These are phyloP conservation scores for Purpureocillium lavendulum DNA, from an alignment of 2,329 filamentous ascomycete genomes.

Conservation along the genomic window DNA sequence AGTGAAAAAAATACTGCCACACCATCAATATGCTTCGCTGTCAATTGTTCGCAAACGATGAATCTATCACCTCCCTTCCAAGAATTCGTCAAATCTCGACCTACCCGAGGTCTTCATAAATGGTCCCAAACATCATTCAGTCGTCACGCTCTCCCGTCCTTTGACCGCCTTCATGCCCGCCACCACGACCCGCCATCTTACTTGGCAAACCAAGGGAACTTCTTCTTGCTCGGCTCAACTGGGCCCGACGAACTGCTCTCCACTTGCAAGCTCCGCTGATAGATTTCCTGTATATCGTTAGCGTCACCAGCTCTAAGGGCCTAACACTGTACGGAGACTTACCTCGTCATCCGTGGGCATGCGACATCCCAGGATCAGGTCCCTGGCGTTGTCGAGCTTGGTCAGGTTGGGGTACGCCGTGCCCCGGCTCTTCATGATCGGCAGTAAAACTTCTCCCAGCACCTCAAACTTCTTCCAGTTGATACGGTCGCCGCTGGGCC, in stretches of 20 bases:
- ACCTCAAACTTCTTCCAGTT: conserved; percentile 99
- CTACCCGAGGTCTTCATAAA: conserved; percentile 2
- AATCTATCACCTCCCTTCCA: background rate
- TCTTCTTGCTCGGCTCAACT: conserved; percentile 49
- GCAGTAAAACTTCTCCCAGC: conserved; percentile 82
- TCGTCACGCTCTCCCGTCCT: conserved; percentile 2
- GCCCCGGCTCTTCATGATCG: conserved; percentile 86
- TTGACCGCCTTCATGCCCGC: conserved; percentile 11
- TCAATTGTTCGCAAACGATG: background rate
- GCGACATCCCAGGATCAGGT: conserved; percentile 72
- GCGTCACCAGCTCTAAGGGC: conserved; percentile 13
- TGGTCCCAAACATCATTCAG: conserved; percentile 3
- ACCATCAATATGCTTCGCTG: background rate
- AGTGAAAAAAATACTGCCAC: background rate
- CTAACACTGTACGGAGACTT: conserved; percentile 24
- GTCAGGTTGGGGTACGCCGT: conserved; percentile 67
- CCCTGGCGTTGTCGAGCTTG: conserved; percentile 61
- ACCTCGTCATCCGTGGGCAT: conserved; percentile 86
- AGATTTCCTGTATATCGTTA: conserved; percentile 44
- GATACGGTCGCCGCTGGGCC: conserved; percentile 62
- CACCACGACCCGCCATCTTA: conserved; percentile 19
- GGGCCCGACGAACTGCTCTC: conserved; percentile 40
- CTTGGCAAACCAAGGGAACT: conserved; percentile 58
- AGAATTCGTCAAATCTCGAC: conserved; percentile 2
- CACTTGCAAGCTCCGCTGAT: conserved; percentile 52